Evolutionary conservation across 257 asterid species (phyloP).

Genomic region (Leonotis leonurus): DNA sequence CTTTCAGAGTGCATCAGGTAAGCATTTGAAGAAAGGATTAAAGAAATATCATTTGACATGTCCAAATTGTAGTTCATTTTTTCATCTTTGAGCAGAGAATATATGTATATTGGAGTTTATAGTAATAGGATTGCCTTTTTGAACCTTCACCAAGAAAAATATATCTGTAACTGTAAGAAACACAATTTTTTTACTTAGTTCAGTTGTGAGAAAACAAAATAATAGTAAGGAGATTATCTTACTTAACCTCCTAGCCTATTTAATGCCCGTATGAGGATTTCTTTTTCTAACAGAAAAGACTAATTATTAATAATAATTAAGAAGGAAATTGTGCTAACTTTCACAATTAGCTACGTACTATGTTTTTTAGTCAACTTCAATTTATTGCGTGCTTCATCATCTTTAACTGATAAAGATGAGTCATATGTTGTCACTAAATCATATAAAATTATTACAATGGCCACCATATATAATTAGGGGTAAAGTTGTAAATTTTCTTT

Average conservation of each 20-base stretch:
- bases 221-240: not conserved
- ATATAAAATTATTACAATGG: not conserved
- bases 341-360: too few relatives aligned
- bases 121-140: conserved; percentile 19
- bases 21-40: not conserved
- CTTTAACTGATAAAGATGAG: not conserved
- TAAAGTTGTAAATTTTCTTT: not conserved
- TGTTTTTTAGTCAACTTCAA: not conserved
- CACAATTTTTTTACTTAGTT: conserved; percentile 6
- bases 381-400: not conserved
- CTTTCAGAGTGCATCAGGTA: conserved; percentile 98
- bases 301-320: too few relatives aligned
- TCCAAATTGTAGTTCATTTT: conserved; percentile 27
- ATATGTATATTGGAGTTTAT: conserved; percentile 21
- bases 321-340: not conserved
- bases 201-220: not conserved
- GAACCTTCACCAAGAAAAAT: conserved; percentile 2
- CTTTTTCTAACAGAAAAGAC: too few relatives aligned
- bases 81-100: conserved; percentile 19
- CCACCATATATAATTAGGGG: not conserved
- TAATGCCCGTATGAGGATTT: not conserved
- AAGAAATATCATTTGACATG: not conserved
- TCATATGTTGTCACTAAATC: not conserved
- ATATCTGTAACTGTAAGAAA: conserved; percentile 2
- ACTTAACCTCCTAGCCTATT: not conserved